Evolutionary conservation across 768 basidiomycete genomes (phyloP).

Genomic region (Suillus sp.): DNA sequence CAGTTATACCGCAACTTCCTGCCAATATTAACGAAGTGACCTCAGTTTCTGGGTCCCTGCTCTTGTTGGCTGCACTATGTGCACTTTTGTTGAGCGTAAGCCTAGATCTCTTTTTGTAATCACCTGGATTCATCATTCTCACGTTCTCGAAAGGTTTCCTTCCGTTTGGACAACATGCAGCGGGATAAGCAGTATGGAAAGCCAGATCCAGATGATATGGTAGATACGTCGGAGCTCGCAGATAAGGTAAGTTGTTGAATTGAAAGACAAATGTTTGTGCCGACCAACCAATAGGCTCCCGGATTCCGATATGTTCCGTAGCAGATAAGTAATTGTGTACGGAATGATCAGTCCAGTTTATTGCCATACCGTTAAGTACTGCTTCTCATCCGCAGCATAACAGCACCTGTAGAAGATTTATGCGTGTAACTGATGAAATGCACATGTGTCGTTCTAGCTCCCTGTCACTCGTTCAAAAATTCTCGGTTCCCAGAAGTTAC

Average conservation of each 20-base stretch:
- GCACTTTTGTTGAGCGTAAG: conserved; percentile 9
- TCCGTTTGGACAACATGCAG: conserved; percentile 27
- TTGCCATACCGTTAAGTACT: background rate
- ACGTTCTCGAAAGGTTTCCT: background rate
- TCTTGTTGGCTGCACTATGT: conserved; percentile 7
- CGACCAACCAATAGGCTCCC: conserved; percentile 45
- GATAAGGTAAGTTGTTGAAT: conserved; percentile 50
- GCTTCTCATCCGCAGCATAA: background rate
- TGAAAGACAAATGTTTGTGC: background rate
- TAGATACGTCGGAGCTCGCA: conserved; percentile 66
- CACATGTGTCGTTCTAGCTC: background rate
- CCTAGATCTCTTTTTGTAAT: no score
- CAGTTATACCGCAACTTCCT: background rate
- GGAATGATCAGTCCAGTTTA: background rate
- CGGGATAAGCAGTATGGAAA: conserved; percentile 57
- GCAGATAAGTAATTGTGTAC: background rate
- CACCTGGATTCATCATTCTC: background rate
- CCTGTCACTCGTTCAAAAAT: no score
- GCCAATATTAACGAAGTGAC: background rate
- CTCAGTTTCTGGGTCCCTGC: background rate
- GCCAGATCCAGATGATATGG: conserved; percentile 45
- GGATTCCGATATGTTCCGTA: conserved; percentile 57
- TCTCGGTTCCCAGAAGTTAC: no score
- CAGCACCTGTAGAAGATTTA: background rate
- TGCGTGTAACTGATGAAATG: background rate